phyloP scores from a whole-genome alignment of 2,329 filamentous ascomycete genomes.

The Triangularia setosa region DNA sequence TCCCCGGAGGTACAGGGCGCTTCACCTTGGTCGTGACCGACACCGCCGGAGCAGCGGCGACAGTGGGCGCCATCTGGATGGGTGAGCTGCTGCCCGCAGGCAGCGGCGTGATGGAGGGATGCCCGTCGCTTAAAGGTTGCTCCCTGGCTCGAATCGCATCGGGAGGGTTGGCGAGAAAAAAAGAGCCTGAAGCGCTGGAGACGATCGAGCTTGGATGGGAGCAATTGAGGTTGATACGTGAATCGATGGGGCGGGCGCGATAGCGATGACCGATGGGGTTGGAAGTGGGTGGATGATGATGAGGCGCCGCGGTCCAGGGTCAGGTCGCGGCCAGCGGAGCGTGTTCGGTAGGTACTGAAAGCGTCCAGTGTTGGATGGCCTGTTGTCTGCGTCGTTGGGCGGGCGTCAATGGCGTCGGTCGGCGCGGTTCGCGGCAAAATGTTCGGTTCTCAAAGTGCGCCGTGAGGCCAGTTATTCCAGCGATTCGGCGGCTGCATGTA shows the following conservation, averaged over 20 bases:
- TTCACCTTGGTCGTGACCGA: conserved; percentile 58
- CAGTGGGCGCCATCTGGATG: conserved; percentile 51
- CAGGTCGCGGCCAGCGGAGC: conserved; percentile 1
- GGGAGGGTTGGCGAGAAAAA: background rate
- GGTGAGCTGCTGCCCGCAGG: conserved; percentile 15
- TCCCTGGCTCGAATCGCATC: conserved; percentile 5
- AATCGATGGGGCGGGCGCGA: background rate
- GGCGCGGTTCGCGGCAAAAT: background rate
- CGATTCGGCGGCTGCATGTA: conserved; percentile 1
- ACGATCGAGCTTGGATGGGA: background rate
- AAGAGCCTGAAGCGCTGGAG: background rate
- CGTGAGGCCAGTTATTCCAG: background rate
- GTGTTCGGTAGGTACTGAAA: conserved; percentile 3
- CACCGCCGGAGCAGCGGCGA: conserved; percentile 42
- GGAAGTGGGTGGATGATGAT: conserved; percentile 1
- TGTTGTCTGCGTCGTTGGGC: background rate
- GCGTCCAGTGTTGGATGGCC: background rate
- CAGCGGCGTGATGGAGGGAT: conserved; percentile 5
- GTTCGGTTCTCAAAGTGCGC: background rate
- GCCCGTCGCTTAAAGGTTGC: background rate
- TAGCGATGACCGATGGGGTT: background rate
- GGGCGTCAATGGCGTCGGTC: background rate
- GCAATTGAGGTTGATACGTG: background rate
- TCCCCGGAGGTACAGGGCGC: conserved; percentile 60
- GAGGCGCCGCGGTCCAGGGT: conserved; percentile 1